Conservation (phyloP, 345 rosid genomes). For the Lumnitzera littorea region DNA sequence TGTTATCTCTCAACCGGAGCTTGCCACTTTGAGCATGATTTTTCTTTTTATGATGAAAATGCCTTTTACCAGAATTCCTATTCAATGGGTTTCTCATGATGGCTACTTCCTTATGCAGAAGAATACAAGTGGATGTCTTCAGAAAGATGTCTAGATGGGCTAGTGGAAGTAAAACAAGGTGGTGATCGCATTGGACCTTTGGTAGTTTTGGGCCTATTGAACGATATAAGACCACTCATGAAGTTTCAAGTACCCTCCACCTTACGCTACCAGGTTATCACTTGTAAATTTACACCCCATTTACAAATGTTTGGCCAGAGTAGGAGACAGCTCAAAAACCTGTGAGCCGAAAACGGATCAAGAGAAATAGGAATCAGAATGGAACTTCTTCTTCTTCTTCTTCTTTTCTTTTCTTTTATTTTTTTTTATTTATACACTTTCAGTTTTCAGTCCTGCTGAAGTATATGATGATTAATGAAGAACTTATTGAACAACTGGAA, state of each 20-base stretch:
- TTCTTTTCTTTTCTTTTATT: not conserved
- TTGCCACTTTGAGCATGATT: not conserved
- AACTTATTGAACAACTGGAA: too few species aligned
- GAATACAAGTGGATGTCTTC: conserved; percentile 58
- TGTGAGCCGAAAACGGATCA: not conserved
- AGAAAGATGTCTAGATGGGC: conserved; percentile 43
- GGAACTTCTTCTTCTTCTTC: not conserved
- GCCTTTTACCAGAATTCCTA: too few species aligned
- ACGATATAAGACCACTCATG: conserved; percentile 29
- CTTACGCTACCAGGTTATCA: conserved; percentile 51
- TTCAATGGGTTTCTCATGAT: too few species aligned
- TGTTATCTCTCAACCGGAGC: too few species aligned
- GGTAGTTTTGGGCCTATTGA: conserved; percentile 41
- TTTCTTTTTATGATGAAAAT: not conserved
- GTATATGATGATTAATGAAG: too few species aligned
- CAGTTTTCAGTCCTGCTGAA: too few species aligned
- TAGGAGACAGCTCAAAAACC: too few species aligned
- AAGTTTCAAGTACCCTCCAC: conserved; percentile 30
- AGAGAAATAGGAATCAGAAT: too few species aligned
- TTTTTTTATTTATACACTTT: too few species aligned
- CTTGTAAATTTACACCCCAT: too few species aligned
- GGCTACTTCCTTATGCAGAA: conserved; percentile 27
- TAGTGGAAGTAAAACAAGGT: conserved; percentile 45
- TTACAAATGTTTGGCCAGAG: too few species aligned
- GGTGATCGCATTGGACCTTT: conserved; percentile 62